phyloP scores from a whole-genome alignment of 2,329 filamentous ascomycete species.

The Fusarium albosuccineum region DNA sequence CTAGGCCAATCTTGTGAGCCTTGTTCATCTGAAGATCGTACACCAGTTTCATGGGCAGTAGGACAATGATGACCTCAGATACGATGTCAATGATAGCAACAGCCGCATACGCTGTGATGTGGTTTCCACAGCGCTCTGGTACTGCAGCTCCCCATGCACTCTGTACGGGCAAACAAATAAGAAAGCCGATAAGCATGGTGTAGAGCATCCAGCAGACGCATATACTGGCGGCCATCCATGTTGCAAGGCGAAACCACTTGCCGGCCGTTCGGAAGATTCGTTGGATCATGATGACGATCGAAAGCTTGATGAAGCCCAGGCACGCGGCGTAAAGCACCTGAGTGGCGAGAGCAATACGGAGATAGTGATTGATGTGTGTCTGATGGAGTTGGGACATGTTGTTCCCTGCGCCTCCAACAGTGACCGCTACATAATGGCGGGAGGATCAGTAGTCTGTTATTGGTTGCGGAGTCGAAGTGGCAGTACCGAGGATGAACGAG shows the following conservation, averaged over 20 bases:
- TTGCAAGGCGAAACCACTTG: constrained; percentile 6
- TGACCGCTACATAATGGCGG: not conserved
- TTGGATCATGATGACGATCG: constrained; percentile 26
- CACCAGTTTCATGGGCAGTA: not conserved
- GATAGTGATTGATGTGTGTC: constrained; percentile 6
- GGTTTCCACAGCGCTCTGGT: not conserved
- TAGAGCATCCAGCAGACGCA: not conserved
- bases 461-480: no score
- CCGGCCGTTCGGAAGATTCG: constrained; percentile 23
- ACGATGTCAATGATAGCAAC: constrained; percentile 4
- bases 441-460: no score
- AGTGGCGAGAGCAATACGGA: constrained; percentile 16
- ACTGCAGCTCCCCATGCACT: not conserved
- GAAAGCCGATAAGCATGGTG: not conserved
- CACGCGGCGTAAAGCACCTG: constrained; percentile 24
- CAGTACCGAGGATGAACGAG: not conserved
- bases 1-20: constrained; percentile 3
- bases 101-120: not conserved
- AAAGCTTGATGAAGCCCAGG: constrained; percentile 28
- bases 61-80: constrained; percentile 5
- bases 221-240: constrained; percentile 1
- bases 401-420: constrained; percentile 3
- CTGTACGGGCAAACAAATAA: not conserved
- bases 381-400: constrained; percentile 3
- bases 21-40: not conserved